A percentile compares a stretch with the other conserved stretches of the same genome.
These are phyloP conservation scores for Pharus latifolius DNA, from an alignment of 176 grass and related monocot genomes.

Conservation along the genomic window DNA sequence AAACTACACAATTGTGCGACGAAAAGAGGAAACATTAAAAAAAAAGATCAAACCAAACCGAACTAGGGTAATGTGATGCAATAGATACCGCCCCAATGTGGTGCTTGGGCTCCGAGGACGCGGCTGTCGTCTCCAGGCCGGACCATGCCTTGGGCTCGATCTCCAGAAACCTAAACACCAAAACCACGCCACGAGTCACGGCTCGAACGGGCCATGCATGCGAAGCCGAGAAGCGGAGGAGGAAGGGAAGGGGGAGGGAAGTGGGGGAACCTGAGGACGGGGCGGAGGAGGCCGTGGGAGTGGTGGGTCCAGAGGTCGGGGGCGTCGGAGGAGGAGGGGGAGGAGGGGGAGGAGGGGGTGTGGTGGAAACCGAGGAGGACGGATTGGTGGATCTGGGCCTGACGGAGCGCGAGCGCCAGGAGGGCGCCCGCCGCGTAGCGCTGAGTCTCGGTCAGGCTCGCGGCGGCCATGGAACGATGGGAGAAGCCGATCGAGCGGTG, in stretches of 20 bases:
- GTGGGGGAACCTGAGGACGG: conserved; percentile 67
- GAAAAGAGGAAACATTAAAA: neutral
- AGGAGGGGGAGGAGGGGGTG: conserved; percentile 8
- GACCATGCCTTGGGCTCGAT: conserved; percentile 81
- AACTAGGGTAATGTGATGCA: neutral
- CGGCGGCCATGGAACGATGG: conserved; percentile 26
- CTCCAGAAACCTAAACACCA: conserved; percentile 74
- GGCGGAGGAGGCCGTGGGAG: conserved; percentile 76
- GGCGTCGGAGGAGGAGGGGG: conserved; percentile 31
- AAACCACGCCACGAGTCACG: neutral
- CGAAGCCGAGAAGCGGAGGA: neutral
- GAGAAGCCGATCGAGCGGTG: neutral
- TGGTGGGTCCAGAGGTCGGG: conserved; percentile 77
- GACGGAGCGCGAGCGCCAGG: conserved; percentile 74
- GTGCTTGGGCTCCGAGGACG: conserved; percentile 63
- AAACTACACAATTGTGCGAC: conserved; percentile 40
- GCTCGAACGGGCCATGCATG: neutral
- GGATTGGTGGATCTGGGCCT: conserved; percentile 91
- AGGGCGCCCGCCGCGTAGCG: conserved; percentile 83
- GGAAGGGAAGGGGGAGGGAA: neutral
- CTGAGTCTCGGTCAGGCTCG: conserved; percentile 73
- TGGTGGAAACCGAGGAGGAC: conserved; percentile 59
- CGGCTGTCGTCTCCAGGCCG: conserved; percentile 82
- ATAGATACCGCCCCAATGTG: conserved; percentile 71
- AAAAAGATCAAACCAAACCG: neutral